Evolutionary conservation across 78 protist genomes (phyloP), one percentile per base, ranked within the genome.

Genomic region (Tieghemostelium lacteum): DNA sequence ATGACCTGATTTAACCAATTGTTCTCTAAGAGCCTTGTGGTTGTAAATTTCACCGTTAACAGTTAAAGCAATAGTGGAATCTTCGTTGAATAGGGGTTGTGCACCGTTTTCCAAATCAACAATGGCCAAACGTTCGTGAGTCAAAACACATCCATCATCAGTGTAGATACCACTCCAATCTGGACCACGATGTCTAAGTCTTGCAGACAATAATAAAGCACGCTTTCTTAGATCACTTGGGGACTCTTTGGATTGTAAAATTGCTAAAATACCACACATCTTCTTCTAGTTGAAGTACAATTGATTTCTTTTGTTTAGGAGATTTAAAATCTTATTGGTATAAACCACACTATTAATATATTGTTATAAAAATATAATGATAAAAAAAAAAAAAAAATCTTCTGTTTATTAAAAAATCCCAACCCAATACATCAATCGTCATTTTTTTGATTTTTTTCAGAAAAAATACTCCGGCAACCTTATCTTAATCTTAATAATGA

Each of bases 21-120:
- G 55, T 49, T 60, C 85, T 54, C 88, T 52, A 2, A 89, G 88
- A 36, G 31, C 70, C 14, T 29, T 34, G 64, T 96, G 96, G 96
- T 96, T 95, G 95, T 95, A 96, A 86, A 96, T 96, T 65, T 96
- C 98, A 40, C 98, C 98, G 87, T 96, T 96, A 69, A 92, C 96
- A 29, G 83, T 45, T 26, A 96, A 75, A 19, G 86, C 89, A 29
- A 88, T 36, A 42, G 70, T 50, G 20, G 75, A 88, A 55, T 58
- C 69, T 65, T 77, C 86, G 73, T 65, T 66, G 22, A 67, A 75
- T 19, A 95, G 86, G 45, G 97, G 98, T 80, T 96, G 98, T 7
- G 93, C 96, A 33, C 97, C 98, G 36, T 45, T 70, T 52, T 73
- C 92, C 14, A 88, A 75, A 66, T 89, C 98, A 26, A 95, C 95